Base-by-base conservation (phyloP, 176 grass and related monocot species). In the Stipa capillata region DNA sequence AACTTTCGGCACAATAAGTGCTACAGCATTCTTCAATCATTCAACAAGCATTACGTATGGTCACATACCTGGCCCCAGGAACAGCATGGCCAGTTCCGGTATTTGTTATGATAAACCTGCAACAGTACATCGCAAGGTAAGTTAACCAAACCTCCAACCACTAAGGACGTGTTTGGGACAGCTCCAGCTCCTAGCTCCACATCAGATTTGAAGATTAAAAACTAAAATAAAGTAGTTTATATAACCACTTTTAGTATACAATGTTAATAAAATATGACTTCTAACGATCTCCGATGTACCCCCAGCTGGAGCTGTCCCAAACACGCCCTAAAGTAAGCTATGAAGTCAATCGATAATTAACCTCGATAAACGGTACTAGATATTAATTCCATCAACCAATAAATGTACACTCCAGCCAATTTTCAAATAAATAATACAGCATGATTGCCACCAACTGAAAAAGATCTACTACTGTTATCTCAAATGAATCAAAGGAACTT, bases 101-200 rank as follows among this genome's bases (percentile, higher is more conserved):
- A 57, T 95, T 99, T 76, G 96, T 99, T 61, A 99, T 93, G 37
- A 99, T 99, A 87, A 99, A 99, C 81, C 96, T 98, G 85, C 54
- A 85, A 81, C 32, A 82, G 77, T 54, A 83, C 20, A 69, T 63
- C 36, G 32, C 37, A 74, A 73, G 11, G 57, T 16, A 37, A 28
- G 53, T 62, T 77, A 76, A 52, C 42, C 2, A 14, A 63, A 59
- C 25, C 11, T 29, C 41, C 25, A 62, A 73, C 59, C 51, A 42
- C 65, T 31, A n/a, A n/a, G n/a, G n/a, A n/a, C n/a, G n/a, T n/a
- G n/a, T n/a, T n/a, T n/a, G n/a, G n/a, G n/a, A n/a, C n/a, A n/a
- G n/a, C n/a, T n/a, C n/a, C n/a, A n/a, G n/a, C n/a, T n/a, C n/a
- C n/a, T n/a, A n/a, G n/a, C n/a, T n/a, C n/a, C n/a, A n/a, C n/a